Conservation (phyloP, 306 rosid species). For the Sphenostylis stenocarpa region DNA sequence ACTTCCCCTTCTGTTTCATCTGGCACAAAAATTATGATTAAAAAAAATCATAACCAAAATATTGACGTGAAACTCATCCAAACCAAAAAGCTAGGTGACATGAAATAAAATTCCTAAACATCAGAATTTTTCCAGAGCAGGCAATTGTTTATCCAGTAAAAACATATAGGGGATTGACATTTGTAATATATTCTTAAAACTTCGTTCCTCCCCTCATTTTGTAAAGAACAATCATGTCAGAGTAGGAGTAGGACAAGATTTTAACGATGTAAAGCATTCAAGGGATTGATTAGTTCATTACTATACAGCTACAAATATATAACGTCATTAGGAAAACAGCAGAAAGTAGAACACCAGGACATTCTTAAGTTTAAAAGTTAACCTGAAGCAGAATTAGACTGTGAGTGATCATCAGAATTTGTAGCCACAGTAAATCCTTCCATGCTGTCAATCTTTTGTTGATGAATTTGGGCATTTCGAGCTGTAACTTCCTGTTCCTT, state of each 20-base stretch:
- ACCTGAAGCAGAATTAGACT: constrained; percentile 68
- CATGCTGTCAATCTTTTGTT: constrained; percentile 51
- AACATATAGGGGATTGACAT: constrained; percentile 9
- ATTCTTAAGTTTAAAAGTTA: constrained; percentile 18
- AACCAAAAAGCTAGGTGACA: constrained; percentile 3
- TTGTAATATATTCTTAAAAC: constrained; percentile 11
- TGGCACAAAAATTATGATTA: constrained; percentile 25
- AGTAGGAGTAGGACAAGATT: background rate
- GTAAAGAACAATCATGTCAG: background rate
- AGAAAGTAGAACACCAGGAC: background rate
- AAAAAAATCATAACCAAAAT: background rate
- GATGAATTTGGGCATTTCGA: constrained; percentile 80
- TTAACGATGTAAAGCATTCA: background rate
- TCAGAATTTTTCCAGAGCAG: background rate
- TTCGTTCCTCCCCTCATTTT: background rate
- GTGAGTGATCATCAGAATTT: constrained; percentile 46
- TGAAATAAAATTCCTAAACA: background rate
- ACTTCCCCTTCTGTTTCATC: constrained; percentile 61
- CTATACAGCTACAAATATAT: background rate
- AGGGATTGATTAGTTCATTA: background rate
- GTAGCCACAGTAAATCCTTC: constrained; percentile 37
- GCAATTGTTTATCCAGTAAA: constrained; percentile 13
- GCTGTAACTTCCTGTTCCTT: constrained; percentile 87
- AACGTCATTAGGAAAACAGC: constrained; percentile 19
- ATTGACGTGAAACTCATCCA: constrained; percentile 23